Conservation (phyloP, 2,329 filamentous ascomycete genomes). For the Geosmithia flava region DNA sequence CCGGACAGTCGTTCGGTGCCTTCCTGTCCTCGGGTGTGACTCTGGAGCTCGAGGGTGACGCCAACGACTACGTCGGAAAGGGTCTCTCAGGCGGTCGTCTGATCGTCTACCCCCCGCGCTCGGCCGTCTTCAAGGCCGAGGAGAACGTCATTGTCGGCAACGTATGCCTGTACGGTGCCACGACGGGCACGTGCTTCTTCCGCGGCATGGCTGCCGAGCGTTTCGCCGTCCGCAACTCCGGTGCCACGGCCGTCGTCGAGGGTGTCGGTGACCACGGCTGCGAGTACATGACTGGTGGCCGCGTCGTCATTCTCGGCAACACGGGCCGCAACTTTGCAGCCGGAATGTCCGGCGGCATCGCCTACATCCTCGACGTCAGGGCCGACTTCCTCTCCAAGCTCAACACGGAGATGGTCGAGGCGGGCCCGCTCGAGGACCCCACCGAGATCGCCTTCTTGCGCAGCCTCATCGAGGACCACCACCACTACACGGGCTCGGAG, state of each 20-base stretch:
- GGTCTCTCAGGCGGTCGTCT: conserved; percentile 85
- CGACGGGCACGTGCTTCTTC: conserved; percentile 87
- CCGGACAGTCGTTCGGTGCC: conserved; percentile 92
- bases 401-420: conserved; percentile 96
- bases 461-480: conserved; percentile 88
- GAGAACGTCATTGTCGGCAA: conserved; percentile 93
- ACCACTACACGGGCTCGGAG: conserved; percentile 96
- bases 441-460: conserved; percentile 82
- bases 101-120: conserved; percentile 85
- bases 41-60: conserved; percentile 86
- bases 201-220: conserved; percentile 91
- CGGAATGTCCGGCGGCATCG: conserved; percentile 97
- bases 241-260: conserved; percentile 90
- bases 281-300: conserved; percentile 98
- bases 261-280: conserved; percentile 93
- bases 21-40: conserved; percentile 90
- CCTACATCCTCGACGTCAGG: conserved; percentile 83
- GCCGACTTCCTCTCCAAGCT: conserved; percentile 86
- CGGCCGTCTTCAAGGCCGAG: conserved; percentile 87
- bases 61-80: conserved; percentile 96
- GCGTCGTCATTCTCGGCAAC: conserved; percentile 72
- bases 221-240: conserved; percentile 93
- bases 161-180: conserved; percentile 90
- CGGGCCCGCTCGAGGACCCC: conserved; percentile 71
- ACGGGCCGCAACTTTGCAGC: conserved; percentile 96